Evolutionary conservation across 352 stramenopile species (phyloP).

Genomic region (Globisporangium sylvaticum): DNA sequence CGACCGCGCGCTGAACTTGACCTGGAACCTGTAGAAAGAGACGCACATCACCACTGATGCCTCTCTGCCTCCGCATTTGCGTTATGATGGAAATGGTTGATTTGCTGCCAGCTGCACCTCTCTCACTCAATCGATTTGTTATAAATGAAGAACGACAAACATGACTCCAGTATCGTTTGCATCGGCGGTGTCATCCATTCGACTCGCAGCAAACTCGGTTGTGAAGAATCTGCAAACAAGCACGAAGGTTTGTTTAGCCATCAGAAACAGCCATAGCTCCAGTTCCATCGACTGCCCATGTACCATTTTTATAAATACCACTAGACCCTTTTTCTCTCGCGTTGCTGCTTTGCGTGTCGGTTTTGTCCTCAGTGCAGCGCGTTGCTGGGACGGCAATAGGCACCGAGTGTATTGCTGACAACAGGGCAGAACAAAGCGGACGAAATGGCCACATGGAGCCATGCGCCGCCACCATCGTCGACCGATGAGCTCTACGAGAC

Average conservation of each 20-base stretch:
- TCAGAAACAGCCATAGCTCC: neutral
- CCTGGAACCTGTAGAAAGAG: conserved; percentile 29
- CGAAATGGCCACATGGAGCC: neutral
- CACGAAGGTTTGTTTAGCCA: neutral
- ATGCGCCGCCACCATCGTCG: neutral
- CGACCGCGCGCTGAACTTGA: conserved; percentile 57
- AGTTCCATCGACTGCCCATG: neutral
- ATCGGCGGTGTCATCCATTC: neutral
- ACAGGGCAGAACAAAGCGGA: neutral
- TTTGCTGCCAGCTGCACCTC: neutral
- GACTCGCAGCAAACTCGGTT: neutral
- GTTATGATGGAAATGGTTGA: neutral
- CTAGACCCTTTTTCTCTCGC: neutral
- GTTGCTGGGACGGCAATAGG: neutral
- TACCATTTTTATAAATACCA: conserved; percentile 1
- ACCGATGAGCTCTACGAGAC: neutral
- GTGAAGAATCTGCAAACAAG: neutral
- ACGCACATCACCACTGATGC: neutral
- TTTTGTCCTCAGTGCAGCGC: neutral
- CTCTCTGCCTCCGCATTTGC: neutral
- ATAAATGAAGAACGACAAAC: neutral
- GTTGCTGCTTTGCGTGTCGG: neutral
- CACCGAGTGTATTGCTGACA: neutral
- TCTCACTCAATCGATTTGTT: neutral
- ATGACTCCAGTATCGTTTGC: neutral